A percentile compares a stretch with the other conserved stretches of the same genome.
phyloP scores from a whole-genome alignment of 2,329 filamentous ascomycete species.

The Fusarium pseudoanthophilum region DNA sequence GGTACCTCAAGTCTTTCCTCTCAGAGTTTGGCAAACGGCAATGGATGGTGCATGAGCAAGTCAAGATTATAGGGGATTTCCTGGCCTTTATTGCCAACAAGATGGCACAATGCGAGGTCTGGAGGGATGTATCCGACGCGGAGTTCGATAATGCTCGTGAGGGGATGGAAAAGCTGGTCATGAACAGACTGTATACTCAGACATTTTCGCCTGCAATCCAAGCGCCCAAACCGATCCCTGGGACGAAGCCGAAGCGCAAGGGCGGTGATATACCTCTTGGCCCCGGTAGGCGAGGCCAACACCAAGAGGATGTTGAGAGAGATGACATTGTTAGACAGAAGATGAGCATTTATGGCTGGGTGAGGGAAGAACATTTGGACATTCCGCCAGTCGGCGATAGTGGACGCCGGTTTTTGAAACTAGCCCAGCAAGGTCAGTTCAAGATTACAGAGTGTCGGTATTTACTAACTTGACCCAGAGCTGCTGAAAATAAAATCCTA shows the following conservation, averaged over 20 bases:
- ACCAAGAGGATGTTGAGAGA: constrained; percentile 96
- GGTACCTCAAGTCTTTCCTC: constrained; percentile 93
- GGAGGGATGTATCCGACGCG: constrained; percentile 93
- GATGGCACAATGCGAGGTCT: constrained; percentile 97
- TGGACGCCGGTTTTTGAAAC: constrained; percentile 84
- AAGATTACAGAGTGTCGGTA: neutral
- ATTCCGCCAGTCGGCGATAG: constrained; percentile 87
- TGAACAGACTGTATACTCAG: constrained; percentile 96
- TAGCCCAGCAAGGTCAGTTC: constrained; percentile 83
- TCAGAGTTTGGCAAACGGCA: constrained; percentile 96
- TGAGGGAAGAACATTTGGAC: constrained; percentile 91
- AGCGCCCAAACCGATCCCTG: constrained; percentile 77
- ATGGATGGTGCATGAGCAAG: constrained; percentile 99
- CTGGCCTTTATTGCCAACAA: constrained; percentile 97
- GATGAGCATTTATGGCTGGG: constrained; percentile 96
- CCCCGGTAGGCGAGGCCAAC: constrained; percentile 89
- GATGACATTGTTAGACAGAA: constrained; percentile 97
- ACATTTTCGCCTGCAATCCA: constrained; percentile 96
- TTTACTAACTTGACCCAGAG: constrained; percentile 64
- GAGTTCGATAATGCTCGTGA: constrained; percentile 99
- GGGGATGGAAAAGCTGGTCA: constrained; percentile 99
- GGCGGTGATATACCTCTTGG: constrained; percentile 76
- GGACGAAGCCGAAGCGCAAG: constrained; percentile 74
- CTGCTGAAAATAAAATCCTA: constrained; percentile 97
- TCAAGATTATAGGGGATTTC: constrained; percentile 98